phyloP scores from a whole-genome alignment of 2,329 filamentous ascomycete genomes.

The Fonsecaea pugnacius region DNA sequence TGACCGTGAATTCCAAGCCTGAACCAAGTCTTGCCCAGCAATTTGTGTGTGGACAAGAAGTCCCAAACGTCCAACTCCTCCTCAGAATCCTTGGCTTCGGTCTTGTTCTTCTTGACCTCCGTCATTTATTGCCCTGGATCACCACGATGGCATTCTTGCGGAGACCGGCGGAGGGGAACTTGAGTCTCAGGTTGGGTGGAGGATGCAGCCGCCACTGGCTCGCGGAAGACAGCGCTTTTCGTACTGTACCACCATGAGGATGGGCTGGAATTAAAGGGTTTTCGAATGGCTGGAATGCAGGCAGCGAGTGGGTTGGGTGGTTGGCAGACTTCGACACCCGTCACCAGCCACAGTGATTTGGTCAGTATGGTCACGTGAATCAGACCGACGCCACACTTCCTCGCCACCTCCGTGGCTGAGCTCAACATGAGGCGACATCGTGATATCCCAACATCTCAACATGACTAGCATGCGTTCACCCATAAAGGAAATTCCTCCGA shows the following conservation, averaged over 20 bases:
- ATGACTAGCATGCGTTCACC: not conserved
- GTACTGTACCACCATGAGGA: not conserved
- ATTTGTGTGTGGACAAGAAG: conserved; percentile 11
- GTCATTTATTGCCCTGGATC: not conserved
- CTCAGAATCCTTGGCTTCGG: conserved; percentile 7
- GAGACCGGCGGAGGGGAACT: not conserved
- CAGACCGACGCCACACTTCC: not conserved
- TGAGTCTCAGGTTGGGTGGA: not conserved
- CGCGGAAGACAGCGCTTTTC: not conserved
- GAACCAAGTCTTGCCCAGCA: conserved; percentile 1
- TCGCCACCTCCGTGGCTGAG: not conserved
- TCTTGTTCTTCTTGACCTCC: conserved; percentile 7
- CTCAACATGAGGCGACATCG: not conserved
- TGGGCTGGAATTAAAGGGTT: not conserved
- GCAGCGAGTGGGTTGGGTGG: not conserved
- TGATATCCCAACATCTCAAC: not conserved
- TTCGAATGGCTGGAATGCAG: not conserved
- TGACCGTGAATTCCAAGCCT: not conserved
- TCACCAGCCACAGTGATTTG: conserved; percentile 1
- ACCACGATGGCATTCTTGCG: not conserved
- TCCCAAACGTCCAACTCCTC: not conserved
- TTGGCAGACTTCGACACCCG: not conserved
- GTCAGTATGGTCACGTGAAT: not conserved
- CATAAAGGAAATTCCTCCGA: not conserved
- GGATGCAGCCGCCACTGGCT: not conserved